phyloP scores from a whole-genome alignment of 768 basidiomycete genomes.

The Phaeotremella skinneri region DNA sequence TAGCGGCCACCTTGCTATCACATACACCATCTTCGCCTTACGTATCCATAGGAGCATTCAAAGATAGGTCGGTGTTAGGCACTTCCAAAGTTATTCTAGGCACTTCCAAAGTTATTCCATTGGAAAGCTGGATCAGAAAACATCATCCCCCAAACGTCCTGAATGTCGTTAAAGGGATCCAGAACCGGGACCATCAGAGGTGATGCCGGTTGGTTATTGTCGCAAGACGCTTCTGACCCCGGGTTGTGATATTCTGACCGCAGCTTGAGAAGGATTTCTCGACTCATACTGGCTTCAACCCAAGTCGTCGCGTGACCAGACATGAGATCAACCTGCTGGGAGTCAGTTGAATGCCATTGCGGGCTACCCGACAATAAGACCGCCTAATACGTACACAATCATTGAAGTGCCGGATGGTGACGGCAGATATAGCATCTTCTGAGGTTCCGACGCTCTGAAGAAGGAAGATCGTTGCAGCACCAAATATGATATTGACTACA shows the following conservation, averaged over 20 bases:
- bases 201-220: background rate
- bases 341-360: background rate
- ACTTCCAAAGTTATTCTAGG: too few species aligned
- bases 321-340: conserved; percentile 20
- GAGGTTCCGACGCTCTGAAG: conserved; percentile 13
- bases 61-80: too few species aligned
- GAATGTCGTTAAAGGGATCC: background rate
- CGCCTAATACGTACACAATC: conserved; percentile 17
- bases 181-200: background rate
- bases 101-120: conserved; percentile 1
- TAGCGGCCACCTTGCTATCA: too few species aligned
- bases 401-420: conserved; percentile 15
- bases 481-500: conserved; percentile 25
- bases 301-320: conserved; percentile 11
- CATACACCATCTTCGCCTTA: too few species aligned
- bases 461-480: conserved; percentile 24
- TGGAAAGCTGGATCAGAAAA: conserved; percentile 1
- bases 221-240: background rate
- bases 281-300: conserved; percentile 19
- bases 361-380: background rate
- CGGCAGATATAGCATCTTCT: background rate
- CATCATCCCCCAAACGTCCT: conserved; percentile 9
- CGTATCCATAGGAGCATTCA: too few species aligned
- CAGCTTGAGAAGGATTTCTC: conserved; percentile 15
- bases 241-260: conserved; percentile 16